phyloP scores from a whole-genome alignment of 495 filamentous ascomycete genomes.

The Lasiosphaeria miniovina region DNA sequence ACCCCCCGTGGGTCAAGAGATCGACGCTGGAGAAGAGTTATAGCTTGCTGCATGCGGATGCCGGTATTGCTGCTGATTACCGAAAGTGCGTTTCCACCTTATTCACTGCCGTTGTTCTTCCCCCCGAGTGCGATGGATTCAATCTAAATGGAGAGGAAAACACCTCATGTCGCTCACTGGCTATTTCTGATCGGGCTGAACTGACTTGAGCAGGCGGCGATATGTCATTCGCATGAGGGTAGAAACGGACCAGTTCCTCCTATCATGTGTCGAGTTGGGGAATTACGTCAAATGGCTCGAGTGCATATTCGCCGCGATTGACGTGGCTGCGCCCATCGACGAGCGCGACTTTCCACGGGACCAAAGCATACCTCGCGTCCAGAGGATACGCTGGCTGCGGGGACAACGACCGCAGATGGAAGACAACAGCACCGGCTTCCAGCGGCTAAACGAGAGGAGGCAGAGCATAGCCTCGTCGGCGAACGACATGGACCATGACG shows the following conservation, averaged over 20 bases:
- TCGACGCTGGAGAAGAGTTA: conserved; percentile 53
- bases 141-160: background rate
- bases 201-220: conserved; percentile 38
- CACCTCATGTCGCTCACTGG: no score
- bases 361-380: conserved; percentile 49
- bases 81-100: conserved; percentile 44
- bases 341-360: conserved; percentile 57
- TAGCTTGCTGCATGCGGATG: conserved; percentile 62
- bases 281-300: conserved; percentile 58
- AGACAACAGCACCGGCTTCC: conserved; percentile 26
- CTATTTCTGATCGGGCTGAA: conserved; percentile 2
- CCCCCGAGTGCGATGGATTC: background rate
- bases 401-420: conserved; percentile 27
- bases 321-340: conserved; percentile 60
- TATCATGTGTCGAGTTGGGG: conserved; percentile 52
- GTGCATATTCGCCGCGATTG: conserved; percentile 61
- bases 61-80: conserved; percentile 63
- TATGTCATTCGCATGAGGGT: conserved; percentile 60
- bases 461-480: conserved; percentile 5
- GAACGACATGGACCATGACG: conserved; percentile 3
- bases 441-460: conserved; percentile 19
- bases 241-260: conserved; percentile 63
- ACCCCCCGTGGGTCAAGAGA: conserved; percentile 40
- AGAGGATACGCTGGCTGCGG: conserved; percentile 37
- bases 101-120: background rate